Conservation (phyloP, 75 land plant genomes). For the Pinus tabuliformis region DNA sequence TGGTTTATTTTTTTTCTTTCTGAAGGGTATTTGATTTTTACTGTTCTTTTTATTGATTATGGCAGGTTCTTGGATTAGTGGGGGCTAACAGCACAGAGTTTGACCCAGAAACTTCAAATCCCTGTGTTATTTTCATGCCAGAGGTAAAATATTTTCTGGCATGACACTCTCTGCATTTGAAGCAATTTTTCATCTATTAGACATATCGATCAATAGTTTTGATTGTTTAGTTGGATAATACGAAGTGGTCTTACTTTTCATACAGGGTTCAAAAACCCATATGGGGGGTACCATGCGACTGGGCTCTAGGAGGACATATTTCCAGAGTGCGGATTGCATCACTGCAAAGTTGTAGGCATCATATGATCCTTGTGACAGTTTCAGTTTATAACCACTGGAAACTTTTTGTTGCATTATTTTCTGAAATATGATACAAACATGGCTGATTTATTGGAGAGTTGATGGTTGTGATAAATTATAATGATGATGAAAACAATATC, state of each 20-base stretch:
- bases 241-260: background rate
- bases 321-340: constrained; percentile 34
- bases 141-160: constrained; percentile 52
- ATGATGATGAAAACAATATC: background rate
- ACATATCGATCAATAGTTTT: background rate
- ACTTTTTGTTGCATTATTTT: background rate
- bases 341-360: constrained; percentile 44
- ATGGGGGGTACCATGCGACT: constrained; percentile 58
- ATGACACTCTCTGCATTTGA: constrained; percentile 23
- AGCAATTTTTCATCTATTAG: constrained; percentile 19
- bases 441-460: background rate
- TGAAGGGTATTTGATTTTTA: background rate
- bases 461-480: background rate
- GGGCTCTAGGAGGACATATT: constrained; percentile 40
- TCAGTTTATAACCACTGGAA: background rate
- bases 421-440: background rate
- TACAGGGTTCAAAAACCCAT: constrained; percentile 45
- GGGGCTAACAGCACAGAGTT: constrained; percentile 95
- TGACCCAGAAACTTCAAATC: constrained; percentile 64
- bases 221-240: background rate
- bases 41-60: background rate
- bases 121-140: constrained; percentile 95
- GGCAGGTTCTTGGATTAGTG: constrained; percentile 52
- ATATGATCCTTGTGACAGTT: background rate
- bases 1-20: background rate